Base-by-base conservation (phyloP, 2,329 filamentous ascomycete genomes). In the Colletotrichum lupini region DNA sequence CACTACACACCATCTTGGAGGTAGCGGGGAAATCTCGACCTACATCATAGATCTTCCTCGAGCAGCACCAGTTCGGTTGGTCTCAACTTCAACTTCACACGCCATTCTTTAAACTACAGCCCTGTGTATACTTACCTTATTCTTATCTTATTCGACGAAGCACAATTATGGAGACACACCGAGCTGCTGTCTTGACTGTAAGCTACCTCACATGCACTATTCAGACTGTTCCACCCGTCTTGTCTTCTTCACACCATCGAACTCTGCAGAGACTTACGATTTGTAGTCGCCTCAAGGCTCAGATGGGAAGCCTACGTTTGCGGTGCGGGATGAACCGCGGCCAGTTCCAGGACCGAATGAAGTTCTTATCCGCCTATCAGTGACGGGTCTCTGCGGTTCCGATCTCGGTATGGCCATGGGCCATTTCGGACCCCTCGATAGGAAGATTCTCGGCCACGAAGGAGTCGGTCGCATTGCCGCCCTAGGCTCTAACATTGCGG, bases 371-470 rank as follows among this genome's bases (percentile, higher is more conserved):
- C 77, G 78, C 24, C 77, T 85, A 2, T 77, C 78, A 19, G 76
- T 79, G 2, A 83, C 82, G 2, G 80, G 80, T 16, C 75, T 85
- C 42, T 85, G 84, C 69, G 83, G 82, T 4, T 82, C 83, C 8
- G 84, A 85, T 69, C 75, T 81, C 19, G 78, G 77, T 19, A 79
- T 85, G 63, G 84, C 83, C 0, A 66, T 79, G 0, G 83, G 84
- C 12, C 77, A 83, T 28, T 75, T 85, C 57, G 82, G 83, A 0
- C 81, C 82, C 0, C 78, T 78, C 0, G 76, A 78, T 5, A 73
- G 79, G 24, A 73, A 79, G 28, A 80, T 84, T 1, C 78, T 84
- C 0, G 85, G 85, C 4, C 85, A 87, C 60, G 85, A 87, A 73
- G 85, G 85, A 8, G 82, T 86, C 1, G 85, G 85, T 1, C 78